Conservation (phyloP, 768 basidiomycete species). For the Boletellus ananas region DNA sequence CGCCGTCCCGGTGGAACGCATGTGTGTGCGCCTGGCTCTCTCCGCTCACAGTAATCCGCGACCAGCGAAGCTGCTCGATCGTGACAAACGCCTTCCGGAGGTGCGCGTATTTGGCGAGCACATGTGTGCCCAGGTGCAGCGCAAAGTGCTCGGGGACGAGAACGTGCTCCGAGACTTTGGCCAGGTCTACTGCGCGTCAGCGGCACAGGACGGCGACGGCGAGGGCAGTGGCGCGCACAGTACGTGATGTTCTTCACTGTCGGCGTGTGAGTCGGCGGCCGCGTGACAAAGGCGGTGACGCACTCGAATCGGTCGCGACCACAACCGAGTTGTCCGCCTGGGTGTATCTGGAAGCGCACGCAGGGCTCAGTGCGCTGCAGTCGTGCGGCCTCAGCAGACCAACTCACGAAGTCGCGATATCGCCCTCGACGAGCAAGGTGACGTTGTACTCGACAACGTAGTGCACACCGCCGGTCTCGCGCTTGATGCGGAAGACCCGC, state of each 20-base stretch:
- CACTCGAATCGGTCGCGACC: constrained; percentile 90
- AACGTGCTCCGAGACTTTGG: constrained; percentile 87
- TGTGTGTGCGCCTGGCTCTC: constrained; percentile 59
- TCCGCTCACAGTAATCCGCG: constrained; percentile 58
- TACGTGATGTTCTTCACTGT: constrained; percentile 69
- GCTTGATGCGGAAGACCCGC: constrained; percentile 80
- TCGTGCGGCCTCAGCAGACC: not conserved
- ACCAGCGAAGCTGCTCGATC: constrained; percentile 81
- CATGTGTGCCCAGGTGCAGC: constrained; percentile 78
- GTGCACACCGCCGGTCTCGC: constrained; percentile 57
- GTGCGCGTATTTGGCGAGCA: constrained; percentile 78
- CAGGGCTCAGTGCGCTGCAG: not conserved
- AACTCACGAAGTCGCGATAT: constrained; percentile 66
- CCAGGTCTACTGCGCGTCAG: constrained; percentile 50
- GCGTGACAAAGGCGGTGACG: constrained; percentile 24
- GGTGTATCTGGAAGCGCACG: constrained; percentile 63
- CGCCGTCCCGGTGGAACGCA: constrained; percentile 85
- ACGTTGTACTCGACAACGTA: constrained; percentile 85
- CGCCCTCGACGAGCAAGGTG: constrained; percentile 75
- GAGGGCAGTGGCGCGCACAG: constrained; percentile 36
- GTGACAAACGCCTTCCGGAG: constrained; percentile 66
- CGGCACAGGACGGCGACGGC: not conserved
- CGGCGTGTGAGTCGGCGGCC: not conserved
- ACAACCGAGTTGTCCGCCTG: constrained; percentile 84
- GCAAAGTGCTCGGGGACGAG: constrained; percentile 83